A percentile compares a stretch with the other conserved stretches of the same genome.
These are phyloP conservation scores for Buddleja alternifolia DNA, from an alignment of 257 asterid species.

Conservation along the genomic window DNA sequence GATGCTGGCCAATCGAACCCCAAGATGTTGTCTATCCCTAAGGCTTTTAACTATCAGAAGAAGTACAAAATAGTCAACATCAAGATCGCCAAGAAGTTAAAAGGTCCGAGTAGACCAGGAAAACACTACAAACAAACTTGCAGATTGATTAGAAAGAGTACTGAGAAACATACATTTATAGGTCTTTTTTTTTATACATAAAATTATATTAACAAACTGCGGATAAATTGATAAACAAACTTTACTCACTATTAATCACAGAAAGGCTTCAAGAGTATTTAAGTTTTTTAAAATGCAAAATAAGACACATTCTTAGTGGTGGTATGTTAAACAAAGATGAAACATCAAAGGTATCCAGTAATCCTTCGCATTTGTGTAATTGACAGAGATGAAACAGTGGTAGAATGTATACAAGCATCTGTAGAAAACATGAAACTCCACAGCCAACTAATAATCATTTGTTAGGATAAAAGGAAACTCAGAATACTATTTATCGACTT, in stretches of 20 bases:
- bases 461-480: neutral
- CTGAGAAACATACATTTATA: no score
- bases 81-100: constrained; percentile 15
- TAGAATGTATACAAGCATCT: neutral
- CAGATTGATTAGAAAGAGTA: no score
- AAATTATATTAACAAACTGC: neutral
- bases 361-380: neutral
- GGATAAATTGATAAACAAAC: neutral
- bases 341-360: neutral
- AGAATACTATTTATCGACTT: neutral
- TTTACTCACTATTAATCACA: neutral
- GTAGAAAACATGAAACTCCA: constrained; percentile 4
- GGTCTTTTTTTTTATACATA: no score
- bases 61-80: constrained; percentile 15
- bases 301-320: neutral
- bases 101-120: neutral
- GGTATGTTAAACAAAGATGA: neutral
- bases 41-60: constrained; percentile 75
- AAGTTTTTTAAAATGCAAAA: neutral
- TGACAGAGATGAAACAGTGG: neutral
- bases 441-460: neutral
- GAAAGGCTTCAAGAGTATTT: neutral
- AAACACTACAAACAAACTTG: neutral
- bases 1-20: constrained; percentile 98
- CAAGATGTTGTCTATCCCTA: constrained; percentile 92